A percentile compares a stretch with the other conserved stretches of the same genome.
These are phyloP conservation scores for Jaenimonas drosophilae DNA, from an alignment of 208 protist genomes.

Conservation along the genomic window DNA sequence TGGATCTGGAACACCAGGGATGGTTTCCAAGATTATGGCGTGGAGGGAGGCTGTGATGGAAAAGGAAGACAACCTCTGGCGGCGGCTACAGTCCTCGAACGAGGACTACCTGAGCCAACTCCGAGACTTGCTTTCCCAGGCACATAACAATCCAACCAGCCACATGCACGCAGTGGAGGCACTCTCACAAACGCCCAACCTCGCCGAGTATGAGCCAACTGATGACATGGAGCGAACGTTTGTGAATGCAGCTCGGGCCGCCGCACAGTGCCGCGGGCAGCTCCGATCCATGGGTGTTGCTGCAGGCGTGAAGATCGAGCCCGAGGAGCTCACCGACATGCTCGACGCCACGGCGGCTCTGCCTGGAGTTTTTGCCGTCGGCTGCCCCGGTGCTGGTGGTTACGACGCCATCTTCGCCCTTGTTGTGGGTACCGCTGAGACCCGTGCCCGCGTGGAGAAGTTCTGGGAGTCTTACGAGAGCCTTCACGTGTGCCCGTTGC, in stretches of 20 bases:
- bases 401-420: conserved; percentile 92
- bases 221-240: conserved; percentile 22
- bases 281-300: conserved; percentile 77
- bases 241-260: conserved; percentile 27
- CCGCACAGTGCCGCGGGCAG: conserved; percentile 24
- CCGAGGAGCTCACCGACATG: conserved; percentile 60
- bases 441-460: conserved; percentile 35
- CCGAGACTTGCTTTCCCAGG: conserved; percentile 14
- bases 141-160: conserved; percentile 6
- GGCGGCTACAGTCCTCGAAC: conserved; percentile 50
- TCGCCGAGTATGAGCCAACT: neutral
- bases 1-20: conserved; percentile 90
- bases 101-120: conserved; percentile 56
- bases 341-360: conserved; percentile 78
- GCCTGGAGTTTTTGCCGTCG: conserved; percentile 87
- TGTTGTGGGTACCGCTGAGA: conserved; percentile 46
- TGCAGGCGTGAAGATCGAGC: conserved; percentile 82
- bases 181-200: conserved; percentile 7
- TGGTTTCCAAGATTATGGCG: conserved; percentile 90
- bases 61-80: conserved; percentile 50
- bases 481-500: conserved; percentile 66
- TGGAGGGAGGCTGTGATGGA: conserved; percentile 65
- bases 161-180: conserved; percentile 18
- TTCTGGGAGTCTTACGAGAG: conserved; percentile 63
- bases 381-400: conserved; percentile 90